Evolutionary conservation across 2,329 filamentous ascomycete genomes (phyloP), one percentile per base, ranked within the genome.

Genomic region (Plectosphaerella sp.): DNA sequence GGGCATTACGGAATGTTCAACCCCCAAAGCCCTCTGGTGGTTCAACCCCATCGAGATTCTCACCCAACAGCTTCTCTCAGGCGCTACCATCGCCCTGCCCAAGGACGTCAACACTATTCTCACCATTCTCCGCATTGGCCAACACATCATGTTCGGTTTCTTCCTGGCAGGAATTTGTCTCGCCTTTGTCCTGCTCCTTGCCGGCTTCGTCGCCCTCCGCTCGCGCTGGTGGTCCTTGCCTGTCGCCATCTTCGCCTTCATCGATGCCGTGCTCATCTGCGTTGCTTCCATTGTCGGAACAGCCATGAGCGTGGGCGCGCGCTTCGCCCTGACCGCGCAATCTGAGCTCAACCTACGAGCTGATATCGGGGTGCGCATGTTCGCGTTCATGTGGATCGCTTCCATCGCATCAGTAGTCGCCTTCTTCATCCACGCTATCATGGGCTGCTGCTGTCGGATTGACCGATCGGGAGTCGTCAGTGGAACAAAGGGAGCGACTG

Each of bases 31-130:
- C 8, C 75, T 92, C 52, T 97, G 89, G 72, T 96, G 89, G 87
- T 97, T 97, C 74, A 91, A 97, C 67, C 92, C 92, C 0, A 87
- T 96, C 42, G 75, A 87, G 52, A 90, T 97, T 59, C 74, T 97
- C 47, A 75, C 91, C 57, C 82, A 82, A 60, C 88, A 96, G 71
- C 77, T 97, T 25, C 79, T 97, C 10, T 72, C 89, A 11, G 91
- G 91, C 43, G 91, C 91, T 20, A 88, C 85, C 36, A 91, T 97
- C 66, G 88, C 88, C 11, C 77, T 96, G 22, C 92, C 93, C 11
- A 76, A 81, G 28, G 73, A 91, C 55, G 83, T 96, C 61, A 79
- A 82, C 64, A 78, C 85, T 55, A 86, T 92, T 59, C 82, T 97
- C 48, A 75, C 79, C 54, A 80, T 96, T 53, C 86, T 96, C 59